phyloP scores from a whole-genome alignment of 257 asterid species.

The Nicotiana sylvestris region DNA sequence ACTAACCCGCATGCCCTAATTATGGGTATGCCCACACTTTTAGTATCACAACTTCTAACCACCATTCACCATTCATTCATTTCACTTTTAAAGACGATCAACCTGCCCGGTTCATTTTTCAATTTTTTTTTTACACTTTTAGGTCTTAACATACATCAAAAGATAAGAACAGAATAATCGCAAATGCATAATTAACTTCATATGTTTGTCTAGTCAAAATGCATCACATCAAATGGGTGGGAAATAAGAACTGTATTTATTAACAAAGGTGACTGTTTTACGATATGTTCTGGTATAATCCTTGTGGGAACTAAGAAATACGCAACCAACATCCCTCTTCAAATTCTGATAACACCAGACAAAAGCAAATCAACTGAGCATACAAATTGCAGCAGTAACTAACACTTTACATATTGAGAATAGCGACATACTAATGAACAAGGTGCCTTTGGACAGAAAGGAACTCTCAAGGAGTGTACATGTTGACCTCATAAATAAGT shows the following conservation, averaged over 20 bases:
- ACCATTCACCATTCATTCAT: background rate
- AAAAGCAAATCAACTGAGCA: background rate
- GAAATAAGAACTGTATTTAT: background rate
- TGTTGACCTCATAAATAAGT: background rate
- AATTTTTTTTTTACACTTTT: background rate
- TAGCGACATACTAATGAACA: background rate
- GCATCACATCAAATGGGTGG: background rate
- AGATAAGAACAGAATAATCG: background rate
- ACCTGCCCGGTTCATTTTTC: background rate
- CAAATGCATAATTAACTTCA: background rate
- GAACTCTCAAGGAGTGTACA: background rate
- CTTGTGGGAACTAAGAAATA: background rate
- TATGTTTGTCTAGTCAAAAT: background rate
- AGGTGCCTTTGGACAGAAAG: conserved; percentile 1
- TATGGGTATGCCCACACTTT: background rate
- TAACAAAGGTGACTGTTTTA: background rate
- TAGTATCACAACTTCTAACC: background rate
- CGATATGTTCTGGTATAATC: background rate
- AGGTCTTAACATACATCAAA: background rate
- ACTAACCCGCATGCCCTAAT: background rate
- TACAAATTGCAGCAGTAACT: background rate
- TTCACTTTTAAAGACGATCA: background rate
- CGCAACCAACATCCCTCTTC: background rate
- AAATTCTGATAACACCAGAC: background rate
- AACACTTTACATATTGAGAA: background rate